Conservation (phyloP, 73 alveolate genomes). For the Paramecium bursaria region DNA sequence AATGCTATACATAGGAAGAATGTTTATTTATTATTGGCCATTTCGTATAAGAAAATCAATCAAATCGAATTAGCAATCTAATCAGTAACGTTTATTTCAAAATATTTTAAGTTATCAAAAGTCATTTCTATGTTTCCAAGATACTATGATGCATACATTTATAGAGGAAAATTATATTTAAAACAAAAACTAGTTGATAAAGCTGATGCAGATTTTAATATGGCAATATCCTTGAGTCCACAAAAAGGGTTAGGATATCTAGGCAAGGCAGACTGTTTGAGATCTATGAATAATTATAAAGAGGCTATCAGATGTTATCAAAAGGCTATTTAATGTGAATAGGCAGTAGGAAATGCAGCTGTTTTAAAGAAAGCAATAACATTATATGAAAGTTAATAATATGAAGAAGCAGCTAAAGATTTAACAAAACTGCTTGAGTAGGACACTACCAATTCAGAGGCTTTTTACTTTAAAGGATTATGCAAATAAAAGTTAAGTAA, state of each 20-base stretch:
- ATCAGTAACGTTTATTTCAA: conserved; percentile 2
- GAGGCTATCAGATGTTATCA: conserved; percentile 67
- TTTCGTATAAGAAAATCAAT: conserved; percentile 57
- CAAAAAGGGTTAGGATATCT: conserved; percentile 72
- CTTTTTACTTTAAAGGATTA: conserved; percentile 72
- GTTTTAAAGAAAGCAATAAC: conserved; percentile 69
- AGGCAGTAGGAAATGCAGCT: conserved; percentile 62
- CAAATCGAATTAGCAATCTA: conserved; percentile 61
- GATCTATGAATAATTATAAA: conserved; percentile 51
- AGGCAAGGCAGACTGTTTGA: conserved; percentile 73
- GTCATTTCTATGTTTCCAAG: conserved; percentile 67
- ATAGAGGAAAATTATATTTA: conserved; percentile 68
- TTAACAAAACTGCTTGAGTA: conserved; percentile 52
- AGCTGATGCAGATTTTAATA: conserved; percentile 69
- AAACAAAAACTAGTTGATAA: conserved; percentile 69
- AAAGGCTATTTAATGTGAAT: conserved; percentile 66
- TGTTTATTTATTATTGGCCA: conserved; percentile 64
- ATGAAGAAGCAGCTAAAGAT: conserved; percentile 62
- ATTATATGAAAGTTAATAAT: conserved; percentile 60
- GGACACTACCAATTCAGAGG: conserved; percentile 70
- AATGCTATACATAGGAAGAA: conserved; percentile 62
- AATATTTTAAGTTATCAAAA: conserved; percentile 48
- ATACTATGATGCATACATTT: conserved; percentile 72
- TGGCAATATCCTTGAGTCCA: conserved; percentile 62
- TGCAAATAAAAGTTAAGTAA: conserved; percentile 55